Conservation (phyloP, 345 rosid species). For the Populus alba region DNA sequence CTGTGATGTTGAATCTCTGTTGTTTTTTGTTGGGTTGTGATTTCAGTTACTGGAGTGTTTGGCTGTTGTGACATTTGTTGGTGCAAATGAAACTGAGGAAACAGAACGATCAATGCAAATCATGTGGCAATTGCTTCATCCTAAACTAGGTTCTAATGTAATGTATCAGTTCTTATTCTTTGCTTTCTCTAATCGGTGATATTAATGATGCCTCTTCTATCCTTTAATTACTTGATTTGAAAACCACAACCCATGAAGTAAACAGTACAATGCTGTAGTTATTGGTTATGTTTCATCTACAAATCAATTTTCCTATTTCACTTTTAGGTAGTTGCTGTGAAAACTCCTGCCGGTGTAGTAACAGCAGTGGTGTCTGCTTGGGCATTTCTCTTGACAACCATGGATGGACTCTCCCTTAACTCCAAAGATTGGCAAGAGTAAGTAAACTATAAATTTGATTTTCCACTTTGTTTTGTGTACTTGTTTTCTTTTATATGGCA, state of each 20-base stretch:
- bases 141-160: conserved; percentile 84
- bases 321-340: conserved; percentile 62
- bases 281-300: neutral
- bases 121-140: conserved; percentile 88
- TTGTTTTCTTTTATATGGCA: neutral
- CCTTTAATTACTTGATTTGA: neutral
- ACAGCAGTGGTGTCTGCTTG: conserved; percentile 80
- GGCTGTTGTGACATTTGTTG: conserved; percentile 79
- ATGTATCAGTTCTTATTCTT: conserved; percentile 9
- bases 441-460: conserved; percentile 24
- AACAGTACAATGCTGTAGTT: neutral
- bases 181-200: neutral
- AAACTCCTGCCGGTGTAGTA: conserved; percentile 55
- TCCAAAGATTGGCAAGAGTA: conserved; percentile 84
- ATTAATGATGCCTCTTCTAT: neutral
- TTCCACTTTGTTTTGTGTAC: neutral
- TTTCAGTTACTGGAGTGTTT: conserved; percentile 73
- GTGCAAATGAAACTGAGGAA: conserved; percentile 61
- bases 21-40: neutral
- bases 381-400: conserved; percentile 83
- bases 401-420: conserved; percentile 48
- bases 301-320: neutral
- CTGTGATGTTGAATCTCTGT: neutral
- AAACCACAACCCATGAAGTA: neutral
- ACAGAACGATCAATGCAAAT: conserved; percentile 80